Percentiles rank a stretch among this genome's conserved stretches.
phyloP scores from a whole-genome alignment of 805 yeast species.

The Kluyveromyces dobzhanskii region DNA sequence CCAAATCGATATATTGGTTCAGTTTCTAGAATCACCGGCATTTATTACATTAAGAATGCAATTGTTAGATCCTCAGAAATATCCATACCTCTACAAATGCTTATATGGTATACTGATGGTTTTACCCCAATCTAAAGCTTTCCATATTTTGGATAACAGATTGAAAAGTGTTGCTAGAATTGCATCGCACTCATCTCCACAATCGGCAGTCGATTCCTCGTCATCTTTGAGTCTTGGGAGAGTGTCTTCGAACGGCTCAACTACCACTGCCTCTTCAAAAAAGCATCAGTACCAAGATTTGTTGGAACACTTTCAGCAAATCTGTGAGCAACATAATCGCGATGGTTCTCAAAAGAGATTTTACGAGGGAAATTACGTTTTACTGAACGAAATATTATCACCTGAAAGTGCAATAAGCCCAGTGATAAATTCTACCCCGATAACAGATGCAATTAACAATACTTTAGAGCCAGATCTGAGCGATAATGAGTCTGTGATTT shows the following conservation, averaged over 20 bases:
- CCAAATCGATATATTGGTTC: constrained; percentile 84
- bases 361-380: constrained; percentile 11
- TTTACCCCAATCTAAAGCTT: constrained; percentile 88
- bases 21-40: constrained; percentile 84
- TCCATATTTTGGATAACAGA: constrained; percentile 70
- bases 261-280: constrained; percentile 21
- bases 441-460: constrained; percentile 2
- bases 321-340: constrained; percentile 14
- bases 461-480: constrained; percentile 5
- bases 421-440: constrained; percentile 1
- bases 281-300: constrained; percentile 21
- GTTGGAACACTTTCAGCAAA: constrained; percentile 23
- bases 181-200: constrained; percentile 15
- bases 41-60: constrained; percentile 82
- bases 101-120: constrained; percentile 90
- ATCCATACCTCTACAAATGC: constrained; percentile 77
- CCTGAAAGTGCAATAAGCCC: background rate
- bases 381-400: constrained; percentile 8
- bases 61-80: constrained; percentile 74
- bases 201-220: background rate
- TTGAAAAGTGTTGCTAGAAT: constrained; percentile 37
- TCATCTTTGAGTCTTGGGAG: constrained; percentile 3
- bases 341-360: constrained; percentile 6
- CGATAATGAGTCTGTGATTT: constrained; percentile 9
- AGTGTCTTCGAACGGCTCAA: constrained; percentile 12